Evolutionary conservation across 1,284 basidiomycete genomes (phyloP), one percentile per base, ranked within the genome.

Genomic region (Psilocybe mexicana): DNA sequence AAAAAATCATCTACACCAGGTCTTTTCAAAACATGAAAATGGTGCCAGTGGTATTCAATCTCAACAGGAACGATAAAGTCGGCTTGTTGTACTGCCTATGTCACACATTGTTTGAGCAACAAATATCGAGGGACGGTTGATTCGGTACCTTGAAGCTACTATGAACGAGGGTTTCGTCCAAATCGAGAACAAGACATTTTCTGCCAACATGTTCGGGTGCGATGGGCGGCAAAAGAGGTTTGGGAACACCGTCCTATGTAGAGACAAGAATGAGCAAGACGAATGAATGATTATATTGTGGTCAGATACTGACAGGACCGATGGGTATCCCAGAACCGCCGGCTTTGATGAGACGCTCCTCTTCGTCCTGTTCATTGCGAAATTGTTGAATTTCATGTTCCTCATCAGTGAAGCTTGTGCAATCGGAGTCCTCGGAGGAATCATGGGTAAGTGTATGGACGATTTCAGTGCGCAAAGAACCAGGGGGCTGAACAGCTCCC

Each of bases 1-100:
- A 99, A 77, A 74, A 99, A 99, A 68, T 90, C 89, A 75, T 99
- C 96, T 30, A 99, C 97, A 11, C 96, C 96, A 1, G 96, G 96
- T 47, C 96, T 87, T 77, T 99, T 99, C 74, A 99, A 92, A 40
- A 99, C 96, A 76, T 99, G 98, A 64, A 99, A 95, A 69, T 98
- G 98, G 75, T 99, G 96, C 80, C 92, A 93, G 67, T 97, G 90
- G 61, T 93, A 95, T 72, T 99, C 97, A 63, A 99, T 99, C 76
- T 99, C 97, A 51, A 99, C 96, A 1, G 97, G 97, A 0, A 99
- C 96, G 64, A 99, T 91, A 72, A 96, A 99, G 75, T 99, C 97
- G n/a, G 96, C 94, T 67, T 94, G 90, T 62, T 91, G 93, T 64
- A 98, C 92, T 66, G 95, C 91, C 94, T 97, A 70, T 23, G 44